Evolutionary conservation across 2,329 filamentous ascomycete genomes (phyloP), one percentile per base, ranked within the genome.

Genomic region (Parastagonospora nodorum): DNA sequence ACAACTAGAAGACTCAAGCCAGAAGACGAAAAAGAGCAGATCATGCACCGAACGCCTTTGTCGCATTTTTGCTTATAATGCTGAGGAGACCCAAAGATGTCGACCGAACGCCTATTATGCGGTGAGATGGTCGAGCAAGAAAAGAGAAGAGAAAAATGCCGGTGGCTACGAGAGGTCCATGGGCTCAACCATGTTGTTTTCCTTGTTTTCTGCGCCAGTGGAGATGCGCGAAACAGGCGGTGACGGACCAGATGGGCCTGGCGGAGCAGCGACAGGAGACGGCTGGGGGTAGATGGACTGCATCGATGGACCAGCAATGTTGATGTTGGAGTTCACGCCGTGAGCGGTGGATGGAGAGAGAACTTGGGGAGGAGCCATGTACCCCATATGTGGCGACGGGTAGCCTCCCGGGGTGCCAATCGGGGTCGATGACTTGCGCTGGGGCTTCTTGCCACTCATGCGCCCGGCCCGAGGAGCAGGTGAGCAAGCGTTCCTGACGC

Each of bases 401-500:
- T 61, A 61, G 8, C 52, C 42, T 2, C 30, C 27, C n/a, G 31
- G 27, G 5, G 42, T 14, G n/a, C 54, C 60, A 8, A 50, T 53
- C n/a, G 61, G 58, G 5, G 58, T 59, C 5, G 60, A 65, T 2
- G 58, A 60, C 36, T 63, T 64, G 29, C 62, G 61, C 8, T 44
- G n/a, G 9, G 40, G 51, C 45, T 64, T 66, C 8, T 48, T 51
- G 29, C 53, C 60, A 19, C 53, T 55, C 27, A 52, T 44, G 12
- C 65, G 60, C 31, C 61, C 58, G 2, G 61, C 54, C 37, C 69
- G 60, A 15, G 66, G 61, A 27, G 62, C 61, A 7, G 67, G 68
- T 33, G 61, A 66, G 47, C 63, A 69, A 0, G 69, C 69, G 29
- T 71, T 71, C 51, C 68, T 71, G 12, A 73, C 63, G n/a, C 70